These are phyloP conservation scores for Fusarium metavorans DNA, from an alignment of 2,329 filamentous ascomycete species.

Conservation along the genomic window DNA sequence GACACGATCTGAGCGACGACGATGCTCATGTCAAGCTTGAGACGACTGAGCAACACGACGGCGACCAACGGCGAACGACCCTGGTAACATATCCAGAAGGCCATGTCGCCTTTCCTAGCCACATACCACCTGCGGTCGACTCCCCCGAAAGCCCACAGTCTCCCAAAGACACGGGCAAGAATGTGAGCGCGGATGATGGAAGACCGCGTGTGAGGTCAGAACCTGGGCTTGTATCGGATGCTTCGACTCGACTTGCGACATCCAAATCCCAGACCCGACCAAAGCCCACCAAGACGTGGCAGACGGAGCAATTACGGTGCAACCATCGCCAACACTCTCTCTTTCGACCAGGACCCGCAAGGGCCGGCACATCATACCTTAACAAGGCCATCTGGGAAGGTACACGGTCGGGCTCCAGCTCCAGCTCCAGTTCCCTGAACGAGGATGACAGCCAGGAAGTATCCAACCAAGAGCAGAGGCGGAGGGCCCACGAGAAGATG, in stretches of 20 bases:
- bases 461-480: background rate
- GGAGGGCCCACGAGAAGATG: slow-evolving; percentile 8
- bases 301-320: slow-evolving; percentile 33
- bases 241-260: background rate
- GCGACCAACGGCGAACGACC: slow-evolving; percentile 9
- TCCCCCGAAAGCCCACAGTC: slow-evolving; percentile 28
- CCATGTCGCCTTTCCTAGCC: slow-evolving; percentile 24
- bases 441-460: slow-evolving; percentile 11
- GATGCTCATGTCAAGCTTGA: slow-evolving; percentile 17
- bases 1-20: slow-evolving; percentile 14
- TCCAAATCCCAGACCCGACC: slow-evolving; percentile 17
- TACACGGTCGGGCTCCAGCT: background rate
- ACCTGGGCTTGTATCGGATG: slow-evolving; percentile 3
- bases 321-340: slow-evolving; percentile 12
- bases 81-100: slow-evolving; percentile 26
- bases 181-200: background rate
- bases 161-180: slow-evolving; percentile 16
- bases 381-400: slow-evolving; percentile 39
- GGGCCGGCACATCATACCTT: slow-evolving; percentile 38
- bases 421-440: slow-evolving; percentile 28
- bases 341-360: slow-evolving; percentile 34
- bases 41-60: slow-evolving; percentile 20
- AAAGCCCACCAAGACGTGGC: slow-evolving; percentile 36
- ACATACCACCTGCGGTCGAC: slow-evolving; percentile 22
- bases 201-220: slow-evolving; percentile 11